These are phyloP conservation scores for Lodderomyces metapsilosis DNA, from an alignment of 1,139 yeast genomes.

Conservation along the genomic window DNA sequence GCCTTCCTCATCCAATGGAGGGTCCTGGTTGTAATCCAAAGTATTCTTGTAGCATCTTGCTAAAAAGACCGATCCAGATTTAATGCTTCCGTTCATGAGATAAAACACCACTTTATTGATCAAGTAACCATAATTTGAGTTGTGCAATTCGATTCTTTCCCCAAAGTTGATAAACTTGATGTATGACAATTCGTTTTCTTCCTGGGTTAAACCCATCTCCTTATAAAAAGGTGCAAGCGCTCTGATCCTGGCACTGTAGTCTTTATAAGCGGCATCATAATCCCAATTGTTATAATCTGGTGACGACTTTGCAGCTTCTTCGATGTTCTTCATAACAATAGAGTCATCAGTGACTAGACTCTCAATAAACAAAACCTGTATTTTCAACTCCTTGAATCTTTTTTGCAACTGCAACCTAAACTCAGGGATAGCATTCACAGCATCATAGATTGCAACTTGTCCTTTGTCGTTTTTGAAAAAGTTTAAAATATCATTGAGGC, in stretches of 20 bases:
- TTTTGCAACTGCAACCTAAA: slow-evolving; percentile 61
- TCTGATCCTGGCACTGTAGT: slow-evolving; percentile 54
- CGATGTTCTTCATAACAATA: slow-evolving; percentile 71
- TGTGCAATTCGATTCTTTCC: slow-evolving; percentile 76
- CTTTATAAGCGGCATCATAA: slow-evolving; percentile 57
- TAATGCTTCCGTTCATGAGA: slow-evolving; percentile 81
- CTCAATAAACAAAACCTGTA: slow-evolving; percentile 85
- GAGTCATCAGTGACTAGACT: slow-evolving; percentile 75
- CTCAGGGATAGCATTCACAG: slow-evolving; percentile 78
- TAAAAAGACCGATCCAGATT: slow-evolving; percentile 82
- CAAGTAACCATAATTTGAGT: slow-evolving; percentile 82
- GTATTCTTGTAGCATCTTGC: slow-evolving; percentile 75
- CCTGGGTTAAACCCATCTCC: slow-evolving; percentile 46
- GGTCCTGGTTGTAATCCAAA: slow-evolving; percentile 58
- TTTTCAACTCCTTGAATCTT: slow-evolving; percentile 53
- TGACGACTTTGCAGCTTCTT: slow-evolving; percentile 77
- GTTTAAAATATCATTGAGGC: slow-evolving; percentile 65
- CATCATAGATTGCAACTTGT: slow-evolving; percentile 95
- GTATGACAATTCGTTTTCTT: slow-evolving; percentile 58
- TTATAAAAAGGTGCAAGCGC: slow-evolving; percentile 52
- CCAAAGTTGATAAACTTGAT: slow-evolving; percentile 89
- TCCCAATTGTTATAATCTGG: slow-evolving; percentile 86
- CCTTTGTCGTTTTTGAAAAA: slow-evolving; percentile 78
- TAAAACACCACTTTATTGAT: slow-evolving; percentile 87
- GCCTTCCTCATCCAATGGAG: slow-evolving; percentile 64